Evolutionary conservation across 768 basidiomycete species (phyloP).

Genomic region (Sarcomyxa edulis): DNA sequence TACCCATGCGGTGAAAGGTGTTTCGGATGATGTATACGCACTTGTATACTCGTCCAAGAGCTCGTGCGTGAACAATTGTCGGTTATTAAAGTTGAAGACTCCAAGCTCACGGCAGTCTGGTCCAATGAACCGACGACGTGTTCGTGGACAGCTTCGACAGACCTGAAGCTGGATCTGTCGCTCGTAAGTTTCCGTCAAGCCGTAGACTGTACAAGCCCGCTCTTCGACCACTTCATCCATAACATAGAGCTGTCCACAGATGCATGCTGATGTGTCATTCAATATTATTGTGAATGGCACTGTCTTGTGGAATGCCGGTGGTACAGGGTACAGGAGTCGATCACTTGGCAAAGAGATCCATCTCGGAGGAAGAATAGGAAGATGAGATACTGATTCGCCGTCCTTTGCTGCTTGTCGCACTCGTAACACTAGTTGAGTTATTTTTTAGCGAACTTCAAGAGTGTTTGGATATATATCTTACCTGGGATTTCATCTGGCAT

Average conservation of each 20-base stretch:
- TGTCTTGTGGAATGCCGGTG: constrained; percentile 1
- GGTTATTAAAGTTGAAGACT: constrained; percentile 30
- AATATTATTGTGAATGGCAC: neutral
- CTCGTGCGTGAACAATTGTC: constrained; percentile 22
- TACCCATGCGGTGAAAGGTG: constrained; percentile 4
- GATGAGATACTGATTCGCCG: constrained; percentile 3
- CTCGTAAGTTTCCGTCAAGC: neutral
- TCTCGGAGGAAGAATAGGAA: constrained; percentile 4
- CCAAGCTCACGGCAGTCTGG: constrained; percentile 21
- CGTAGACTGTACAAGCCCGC: neutral
- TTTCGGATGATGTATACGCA: constrained; percentile 26
- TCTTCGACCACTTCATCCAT: neutral
- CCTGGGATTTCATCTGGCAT: neutral
- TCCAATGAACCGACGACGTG: constrained; percentile 17
- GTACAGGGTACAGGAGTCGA: neutral
- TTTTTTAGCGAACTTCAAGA: neutral
- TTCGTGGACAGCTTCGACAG: constrained; percentile 3
- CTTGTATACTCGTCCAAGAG: constrained; percentile 28
- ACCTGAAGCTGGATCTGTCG: neutral
- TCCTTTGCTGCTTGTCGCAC: neutral
- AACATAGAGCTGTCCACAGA: neutral
- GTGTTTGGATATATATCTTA: neutral
- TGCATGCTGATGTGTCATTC: neutral
- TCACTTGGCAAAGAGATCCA: constrained; percentile 5
- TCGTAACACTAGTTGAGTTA: neutral